Percentiles rank a stretch among this genome's conserved stretches.
phyloP scores from a whole-genome alignment of 1,284 basidiomycete genomes.

The Trametes sp. region DNA sequence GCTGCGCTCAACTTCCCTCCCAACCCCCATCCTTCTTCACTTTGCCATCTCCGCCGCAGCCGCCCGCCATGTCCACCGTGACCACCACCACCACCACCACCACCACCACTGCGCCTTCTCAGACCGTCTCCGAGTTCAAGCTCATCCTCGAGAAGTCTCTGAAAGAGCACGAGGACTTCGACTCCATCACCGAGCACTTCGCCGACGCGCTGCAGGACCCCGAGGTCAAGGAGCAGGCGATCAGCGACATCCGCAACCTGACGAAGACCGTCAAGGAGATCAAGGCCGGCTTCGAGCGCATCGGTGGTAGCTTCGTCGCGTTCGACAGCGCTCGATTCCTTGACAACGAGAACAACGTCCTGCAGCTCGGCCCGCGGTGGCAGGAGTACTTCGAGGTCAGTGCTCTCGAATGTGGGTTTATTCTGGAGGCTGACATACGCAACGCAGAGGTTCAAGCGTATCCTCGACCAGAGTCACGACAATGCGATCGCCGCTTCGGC shows the following conservation, averaged over 20 bases:
- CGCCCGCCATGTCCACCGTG: not conserved
- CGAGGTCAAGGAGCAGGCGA: not conserved
- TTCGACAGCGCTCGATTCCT: conserved; percentile 3
- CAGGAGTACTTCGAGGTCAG: not conserved
- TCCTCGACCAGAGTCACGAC: conserved; percentile 5
- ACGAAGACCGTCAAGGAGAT: conserved; percentile 2
- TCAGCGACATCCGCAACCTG: conserved; percentile 2
- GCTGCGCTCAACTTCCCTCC: not conserved
- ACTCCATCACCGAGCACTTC: not conserved
- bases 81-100: not conserved
- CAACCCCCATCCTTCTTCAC: not conserved
- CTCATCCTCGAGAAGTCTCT: conserved; percentile 1
- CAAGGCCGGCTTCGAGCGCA: not conserved
- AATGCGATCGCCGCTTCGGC: conserved; percentile 12
- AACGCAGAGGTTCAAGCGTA: not conserved
- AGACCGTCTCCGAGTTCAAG: conserved; percentile 3
- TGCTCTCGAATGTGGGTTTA: not conserved
- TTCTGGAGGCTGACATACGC: not conserved
- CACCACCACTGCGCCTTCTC: not conserved
- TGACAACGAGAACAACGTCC: not conserved
- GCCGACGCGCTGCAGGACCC: not conserved
- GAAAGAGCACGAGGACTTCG: not conserved
- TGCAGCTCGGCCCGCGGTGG: not conserved
- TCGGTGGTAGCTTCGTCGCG: not conserved
- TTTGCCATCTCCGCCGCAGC: not conserved